Conservation (phyloP, 768 basidiomycete species). For the Suillus sp. region DNA sequence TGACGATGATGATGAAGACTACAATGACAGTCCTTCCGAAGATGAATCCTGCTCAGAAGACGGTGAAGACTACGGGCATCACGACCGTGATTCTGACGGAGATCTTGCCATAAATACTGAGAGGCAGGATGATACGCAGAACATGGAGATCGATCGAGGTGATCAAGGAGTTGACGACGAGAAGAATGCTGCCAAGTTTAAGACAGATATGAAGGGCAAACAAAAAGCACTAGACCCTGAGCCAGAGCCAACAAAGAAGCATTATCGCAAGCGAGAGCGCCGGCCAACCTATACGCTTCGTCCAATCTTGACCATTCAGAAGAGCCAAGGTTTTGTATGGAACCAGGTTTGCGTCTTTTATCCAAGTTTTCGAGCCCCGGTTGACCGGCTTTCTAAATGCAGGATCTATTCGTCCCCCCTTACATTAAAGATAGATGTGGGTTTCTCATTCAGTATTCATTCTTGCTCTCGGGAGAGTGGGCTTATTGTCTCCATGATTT, state of each 20-base stretch:
- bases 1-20: constrained; percentile 59
- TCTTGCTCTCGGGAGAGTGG: constrained; percentile 19
- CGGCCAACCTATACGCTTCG: constrained; percentile 64
- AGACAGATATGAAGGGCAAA: constrained; percentile 76
- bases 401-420: constrained; percentile 87
- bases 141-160: constrained; percentile 55
- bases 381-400: constrained; percentile 1
- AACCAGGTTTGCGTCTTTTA: constrained; percentile 65
- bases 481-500: constrained; percentile 12
- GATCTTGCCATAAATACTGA: constrained; percentile 26
- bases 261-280: constrained; percentile 54
- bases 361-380: neutral
- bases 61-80: constrained; percentile 59
- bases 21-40: constrained; percentile 58
- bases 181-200: constrained; percentile 39
- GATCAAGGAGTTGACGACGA: constrained; percentile 36
- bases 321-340: constrained; percentile 89
- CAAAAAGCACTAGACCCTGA: constrained; percentile 75
- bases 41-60: constrained; percentile 72
- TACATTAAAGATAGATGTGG: constrained; percentile 90
- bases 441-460: constrained; percentile 37
- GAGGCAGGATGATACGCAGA: constrained; percentile 49
- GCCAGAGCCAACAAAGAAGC: constrained; percentile 50
- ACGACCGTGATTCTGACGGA: constrained; percentile 34
- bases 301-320: constrained; percentile 84